Evolutionary conservation across 495 filamentous ascomycete species (phyloP).

Genomic region (Neurospora discreta): DNA sequence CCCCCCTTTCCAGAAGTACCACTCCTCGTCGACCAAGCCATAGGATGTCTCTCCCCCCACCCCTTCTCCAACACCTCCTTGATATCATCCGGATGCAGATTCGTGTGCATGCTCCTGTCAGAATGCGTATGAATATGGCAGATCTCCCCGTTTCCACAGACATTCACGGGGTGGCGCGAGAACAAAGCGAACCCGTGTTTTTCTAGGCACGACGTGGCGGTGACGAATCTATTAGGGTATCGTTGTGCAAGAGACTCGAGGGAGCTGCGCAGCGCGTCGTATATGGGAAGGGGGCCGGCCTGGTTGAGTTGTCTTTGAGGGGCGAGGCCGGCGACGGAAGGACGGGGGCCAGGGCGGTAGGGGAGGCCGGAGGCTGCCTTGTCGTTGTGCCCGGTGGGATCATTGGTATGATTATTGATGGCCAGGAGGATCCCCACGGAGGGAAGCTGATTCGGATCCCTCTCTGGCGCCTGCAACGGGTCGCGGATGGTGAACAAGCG

Average conservation of each 20-base stretch:
- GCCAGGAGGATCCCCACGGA: slow-evolving; percentile 30
- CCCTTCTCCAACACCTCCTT: slow-evolving; percentile 64
- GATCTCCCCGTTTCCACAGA: slow-evolving; percentile 63
- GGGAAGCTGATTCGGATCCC: slow-evolving; percentile 23
- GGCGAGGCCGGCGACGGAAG: slow-evolving; percentile 59
- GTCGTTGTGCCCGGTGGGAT: too few species aligned
- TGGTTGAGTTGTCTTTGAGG: slow-evolving; percentile 71
- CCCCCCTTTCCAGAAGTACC: neutral
- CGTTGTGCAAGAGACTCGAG: slow-evolving; percentile 39
- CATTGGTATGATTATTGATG: neutral
- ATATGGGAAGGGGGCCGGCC: slow-evolving; percentile 39
- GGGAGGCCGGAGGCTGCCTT: slow-evolving; percentile 29
- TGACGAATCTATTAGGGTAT: slow-evolving; percentile 41
- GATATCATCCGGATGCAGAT: slow-evolving; percentile 68
- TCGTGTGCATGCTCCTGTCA: slow-evolving; percentile 68
- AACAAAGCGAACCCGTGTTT: slow-evolving; percentile 71
- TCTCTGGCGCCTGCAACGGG: slow-evolving; percentile 36
- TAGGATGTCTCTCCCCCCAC: slow-evolving; percentile 84
- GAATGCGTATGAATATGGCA: slow-evolving; percentile 60
- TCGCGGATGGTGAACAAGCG: slow-evolving; percentile 48
- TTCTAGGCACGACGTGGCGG: slow-evolving; percentile 64
- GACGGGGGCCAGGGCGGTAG: slow-evolving; percentile 49
- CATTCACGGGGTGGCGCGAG: slow-evolving; percentile 45
- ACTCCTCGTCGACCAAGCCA: slow-evolving; percentile 42
- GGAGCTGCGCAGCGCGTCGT: slow-evolving; percentile 35